phyloP scores from a whole-genome alignment of 345 rosid species.

The Linum lewisii region DNA sequence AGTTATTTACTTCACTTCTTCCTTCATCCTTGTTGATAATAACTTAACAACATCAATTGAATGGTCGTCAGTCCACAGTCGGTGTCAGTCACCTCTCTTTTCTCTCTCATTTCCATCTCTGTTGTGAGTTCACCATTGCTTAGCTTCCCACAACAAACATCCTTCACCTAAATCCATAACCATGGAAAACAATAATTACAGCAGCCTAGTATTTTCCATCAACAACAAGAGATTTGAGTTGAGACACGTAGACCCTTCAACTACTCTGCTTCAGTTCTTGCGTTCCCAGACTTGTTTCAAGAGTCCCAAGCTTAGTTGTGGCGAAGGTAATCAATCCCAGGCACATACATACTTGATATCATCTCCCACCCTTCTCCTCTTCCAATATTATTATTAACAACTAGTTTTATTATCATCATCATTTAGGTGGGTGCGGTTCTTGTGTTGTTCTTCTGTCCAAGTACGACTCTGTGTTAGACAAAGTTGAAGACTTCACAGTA shows the following conservation, averaged over 20 bases:
- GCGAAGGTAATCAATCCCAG: constrained; percentile 43
- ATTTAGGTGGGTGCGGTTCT: constrained; percentile 98
- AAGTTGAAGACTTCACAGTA: constrained; percentile 47
- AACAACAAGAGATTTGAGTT: constrained; percentile 63
- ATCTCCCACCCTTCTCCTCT: constrained; percentile 6
- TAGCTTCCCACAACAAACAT: too few relatives aligned
- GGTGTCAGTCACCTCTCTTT: too few relatives aligned
- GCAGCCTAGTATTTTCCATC: constrained; percentile 54
- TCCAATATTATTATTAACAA: not conserved
- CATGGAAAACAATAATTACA: not conserved
- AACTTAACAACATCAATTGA: too few relatives aligned
- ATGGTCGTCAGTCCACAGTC: too few relatives aligned
- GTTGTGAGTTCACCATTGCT: too few relatives aligned
- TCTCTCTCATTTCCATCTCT: too few relatives aligned
- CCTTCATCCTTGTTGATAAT: too few relatives aligned
- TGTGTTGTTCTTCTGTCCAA: constrained; percentile 68
- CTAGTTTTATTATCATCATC: constrained; percentile 9
- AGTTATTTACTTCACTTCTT: too few relatives aligned
- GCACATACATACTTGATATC: not conserved
- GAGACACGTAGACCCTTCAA: constrained; percentile 41
- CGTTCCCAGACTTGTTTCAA: constrained; percentile 54
- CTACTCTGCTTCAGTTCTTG: constrained; percentile 77
- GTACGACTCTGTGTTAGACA: constrained; percentile 39
- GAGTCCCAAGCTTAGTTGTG: constrained; percentile 81
- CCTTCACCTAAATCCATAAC: too few relatives aligned